phyloP scores from a whole-genome alignment of 805 yeast genomes.

The Hanseniaspora hatyaiensis region DNA sequence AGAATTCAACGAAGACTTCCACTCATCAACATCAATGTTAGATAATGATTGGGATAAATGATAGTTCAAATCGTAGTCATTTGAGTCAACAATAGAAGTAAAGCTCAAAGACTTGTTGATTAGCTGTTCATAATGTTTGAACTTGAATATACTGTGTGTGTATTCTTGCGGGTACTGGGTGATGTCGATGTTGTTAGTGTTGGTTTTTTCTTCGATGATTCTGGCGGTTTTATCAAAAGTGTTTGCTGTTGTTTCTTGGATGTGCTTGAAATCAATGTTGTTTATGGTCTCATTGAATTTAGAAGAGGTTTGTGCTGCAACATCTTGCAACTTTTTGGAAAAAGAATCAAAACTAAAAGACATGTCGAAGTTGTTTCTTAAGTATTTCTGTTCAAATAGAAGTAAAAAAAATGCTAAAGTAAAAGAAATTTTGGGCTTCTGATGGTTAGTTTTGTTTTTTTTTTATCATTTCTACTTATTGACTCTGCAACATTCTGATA shows the following conservation, averaged over 20 bases:
- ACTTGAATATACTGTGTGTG: conserved; percentile 38
- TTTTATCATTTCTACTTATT: too few species aligned
- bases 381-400: background rate
- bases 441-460: too few species aligned
- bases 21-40: conserved; percentile 11
- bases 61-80: conserved; percentile 12
- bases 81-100: conserved; percentile 10
- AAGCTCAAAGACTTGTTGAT: conserved; percentile 10
- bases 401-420: background rate
- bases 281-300: conserved; percentile 20
- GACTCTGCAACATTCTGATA: too few species aligned
- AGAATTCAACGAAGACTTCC: conserved; percentile 8
- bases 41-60: conserved; percentile 3
- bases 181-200: conserved; percentile 61
- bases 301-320: conserved; percentile 18
- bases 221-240: conserved; percentile 73
- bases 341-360: conserved; percentile 28
- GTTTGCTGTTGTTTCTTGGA: conserved; percentile 45
- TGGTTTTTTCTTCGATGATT: conserved; percentile 65
- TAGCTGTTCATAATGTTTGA: conserved; percentile 31
- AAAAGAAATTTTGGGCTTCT: too few species aligned
- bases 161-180: conserved; percentile 79
- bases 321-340: conserved; percentile 26
- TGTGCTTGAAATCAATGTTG: conserved; percentile 33
- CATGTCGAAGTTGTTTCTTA: conserved; percentile 18